These are phyloP conservation scores for Phytopythium delawarense DNA, from an alignment of 352 stramenopile genomes.

Conservation along the genomic window DNA sequence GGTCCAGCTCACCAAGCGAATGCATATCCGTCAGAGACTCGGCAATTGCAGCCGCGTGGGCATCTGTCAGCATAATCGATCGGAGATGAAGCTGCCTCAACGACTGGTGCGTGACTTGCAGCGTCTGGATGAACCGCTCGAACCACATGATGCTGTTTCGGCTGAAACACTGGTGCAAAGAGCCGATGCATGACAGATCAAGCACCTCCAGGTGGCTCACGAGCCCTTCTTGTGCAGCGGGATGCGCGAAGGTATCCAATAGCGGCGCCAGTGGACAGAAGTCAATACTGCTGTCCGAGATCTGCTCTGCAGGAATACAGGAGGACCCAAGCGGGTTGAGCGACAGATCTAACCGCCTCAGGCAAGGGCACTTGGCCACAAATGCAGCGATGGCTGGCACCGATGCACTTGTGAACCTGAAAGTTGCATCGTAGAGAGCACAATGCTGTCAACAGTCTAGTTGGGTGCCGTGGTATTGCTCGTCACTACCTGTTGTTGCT, in stretches of 20 bases:
- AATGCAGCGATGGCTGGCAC: constrained; percentile 18
- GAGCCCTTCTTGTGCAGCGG: neutral
- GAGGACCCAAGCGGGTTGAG: constrained; percentile 25
- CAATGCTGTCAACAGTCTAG: neutral
- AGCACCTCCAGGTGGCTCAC: constrained; percentile 14
- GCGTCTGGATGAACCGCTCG: neutral
- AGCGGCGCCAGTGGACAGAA: constrained; percentile 5
- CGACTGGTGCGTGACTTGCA: neutral
- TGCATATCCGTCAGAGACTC: neutral
- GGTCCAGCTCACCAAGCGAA: constrained; percentile 16
- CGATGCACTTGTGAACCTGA: constrained; percentile 30
- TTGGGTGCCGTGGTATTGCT: neutral
- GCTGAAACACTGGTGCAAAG: neutral
- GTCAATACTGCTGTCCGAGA: neutral
- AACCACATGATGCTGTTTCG: neutral
- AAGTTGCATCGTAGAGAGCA: neutral
- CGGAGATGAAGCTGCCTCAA: neutral
- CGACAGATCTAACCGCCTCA: constrained; percentile 44
- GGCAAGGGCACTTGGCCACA: constrained; percentile 21
- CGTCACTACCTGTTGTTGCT: constrained; percentile 46
- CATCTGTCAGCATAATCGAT: neutral
- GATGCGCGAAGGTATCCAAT: constrained; percentile 9
- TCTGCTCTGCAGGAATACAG: neutral
- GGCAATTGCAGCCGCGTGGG: neutral
- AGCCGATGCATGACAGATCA: constrained; percentile 45